phyloP scores from a whole-genome alignment of 306 rosid species.

The Cyclanthera cordifolia region DNA sequence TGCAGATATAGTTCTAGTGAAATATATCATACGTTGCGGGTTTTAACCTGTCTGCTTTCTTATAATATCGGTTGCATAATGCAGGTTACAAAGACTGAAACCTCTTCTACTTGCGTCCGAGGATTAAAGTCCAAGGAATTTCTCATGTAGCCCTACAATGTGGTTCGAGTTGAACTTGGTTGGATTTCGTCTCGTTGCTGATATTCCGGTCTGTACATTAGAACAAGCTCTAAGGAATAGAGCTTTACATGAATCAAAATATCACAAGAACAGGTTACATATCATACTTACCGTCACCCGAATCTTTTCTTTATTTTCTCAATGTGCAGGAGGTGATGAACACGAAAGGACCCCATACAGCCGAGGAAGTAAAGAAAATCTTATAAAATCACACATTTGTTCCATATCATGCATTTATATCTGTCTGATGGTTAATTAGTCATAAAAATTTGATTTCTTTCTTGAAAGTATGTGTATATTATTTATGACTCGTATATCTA shows the following conservation, averaged over 20 bases:
- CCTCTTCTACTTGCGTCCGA: constrained; percentile 55
- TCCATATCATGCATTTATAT: neutral
- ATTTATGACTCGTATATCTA: neutral
- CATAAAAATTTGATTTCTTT: neutral
- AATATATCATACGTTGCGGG: neutral
- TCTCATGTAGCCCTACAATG: neutral
- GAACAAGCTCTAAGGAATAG: constrained; percentile 6
- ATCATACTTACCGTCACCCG: neutral
- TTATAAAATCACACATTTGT: neutral
- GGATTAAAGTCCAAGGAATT: constrained; percentile 28
- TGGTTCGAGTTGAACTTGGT: neutral
- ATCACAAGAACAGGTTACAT: neutral
- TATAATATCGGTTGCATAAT: constrained; percentile 16
- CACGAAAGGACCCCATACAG: constrained; percentile 1
- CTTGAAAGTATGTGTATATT: neutral
- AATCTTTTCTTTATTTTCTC: neutral
- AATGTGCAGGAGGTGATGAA: neutral
- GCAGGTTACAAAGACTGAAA: constrained; percentile 83
- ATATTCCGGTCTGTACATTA: neutral
- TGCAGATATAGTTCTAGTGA: neutral
- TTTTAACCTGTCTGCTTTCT: neutral
- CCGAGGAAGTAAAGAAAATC: neutral
- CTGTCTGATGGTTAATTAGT: neutral
- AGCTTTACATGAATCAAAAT: neutral
- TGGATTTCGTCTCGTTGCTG: neutral